A percentile compares a stretch with the other conserved stretches of the same genome.
Evolutionary conservation across 1,284 basidiomycete genomes (phyloP).

Genomic region (Irpex sp.): DNA sequence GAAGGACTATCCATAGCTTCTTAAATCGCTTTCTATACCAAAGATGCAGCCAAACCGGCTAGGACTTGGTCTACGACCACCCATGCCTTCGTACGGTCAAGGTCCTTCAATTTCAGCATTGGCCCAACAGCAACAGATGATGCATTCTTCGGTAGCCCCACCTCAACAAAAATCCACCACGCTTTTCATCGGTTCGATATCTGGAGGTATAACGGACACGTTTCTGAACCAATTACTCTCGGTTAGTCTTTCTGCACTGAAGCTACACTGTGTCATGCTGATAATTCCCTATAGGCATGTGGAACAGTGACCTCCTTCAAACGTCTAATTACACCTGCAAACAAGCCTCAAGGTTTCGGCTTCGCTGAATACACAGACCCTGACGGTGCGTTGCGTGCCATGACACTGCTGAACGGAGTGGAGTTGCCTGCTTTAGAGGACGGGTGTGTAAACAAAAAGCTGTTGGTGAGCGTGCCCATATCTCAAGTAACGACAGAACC

Average conservation of each 20-base stretch:
- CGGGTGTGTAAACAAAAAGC: constrained; percentile 79
- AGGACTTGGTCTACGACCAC: constrained; percentile 81
- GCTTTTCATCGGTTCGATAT: constrained; percentile 93
- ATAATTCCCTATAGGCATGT: constrained; percentile 59
- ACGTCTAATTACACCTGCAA: constrained; percentile 82
- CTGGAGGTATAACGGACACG: constrained; percentile 82
- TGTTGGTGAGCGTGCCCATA: constrained; percentile 51
- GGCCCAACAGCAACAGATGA: constrained; percentile 75
- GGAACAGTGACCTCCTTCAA: constrained; percentile 87
- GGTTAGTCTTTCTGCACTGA: constrained; percentile 42
- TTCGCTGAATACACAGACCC: constrained; percentile 93
- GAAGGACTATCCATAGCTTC: neutral
- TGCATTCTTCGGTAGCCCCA: constrained; percentile 51
- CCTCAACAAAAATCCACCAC: constrained; percentile 60
- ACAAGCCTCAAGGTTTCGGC: constrained; percentile 93
- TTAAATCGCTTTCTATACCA: neutral
- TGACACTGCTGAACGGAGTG: constrained; percentile 77
- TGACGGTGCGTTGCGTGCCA: constrained; percentile 80
- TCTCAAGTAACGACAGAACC: no score
- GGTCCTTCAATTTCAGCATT: constrained; percentile 85
- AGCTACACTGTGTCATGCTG: neutral
- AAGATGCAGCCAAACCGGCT: constrained; percentile 73
- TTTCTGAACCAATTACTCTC: constrained; percentile 77
- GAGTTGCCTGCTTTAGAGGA: constrained; percentile 87
- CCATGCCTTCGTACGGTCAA: constrained; percentile 80